These are phyloP conservation scores for Neonectria magnoliae DNA, from an alignment of 2,329 filamentous ascomycete genomes.

Conservation along the genomic window DNA sequence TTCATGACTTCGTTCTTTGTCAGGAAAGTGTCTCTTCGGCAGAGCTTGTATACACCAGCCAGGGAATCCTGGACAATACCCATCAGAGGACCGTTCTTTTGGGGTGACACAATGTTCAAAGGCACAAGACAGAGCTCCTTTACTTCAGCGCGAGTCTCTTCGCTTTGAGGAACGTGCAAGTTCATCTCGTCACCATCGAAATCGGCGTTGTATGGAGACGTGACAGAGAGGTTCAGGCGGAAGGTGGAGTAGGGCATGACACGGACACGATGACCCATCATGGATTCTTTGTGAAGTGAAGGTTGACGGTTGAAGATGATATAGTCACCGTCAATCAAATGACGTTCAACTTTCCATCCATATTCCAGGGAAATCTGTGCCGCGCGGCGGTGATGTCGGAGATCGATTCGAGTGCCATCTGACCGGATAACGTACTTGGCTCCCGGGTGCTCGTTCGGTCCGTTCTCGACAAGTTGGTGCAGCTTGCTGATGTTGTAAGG, in stretches of 20 bases:
- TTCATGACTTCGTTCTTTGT: conserved; percentile 95
- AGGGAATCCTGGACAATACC: conserved; percentile 99
- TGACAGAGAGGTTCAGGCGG: conserved; percentile 95
- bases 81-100: conserved; percentile 97
- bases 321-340: conserved; percentile 94
- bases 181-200: conserved; percentile 99
- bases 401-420: conserved; percentile 92
- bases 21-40: conserved; percentile 89
- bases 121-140: conserved; percentile 97
- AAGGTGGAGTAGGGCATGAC: conserved; percentile 99
- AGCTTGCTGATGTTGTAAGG: conserved; percentile 97
- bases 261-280: conserved; percentile 98
- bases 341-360: conserved; percentile 98
- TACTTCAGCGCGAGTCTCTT: conserved; percentile 95
- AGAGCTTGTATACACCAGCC: conserved; percentile 96
- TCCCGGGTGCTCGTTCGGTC: conserved; percentile 93
- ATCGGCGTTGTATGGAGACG: conserved; percentile 99
- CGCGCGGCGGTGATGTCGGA: conserved; percentile 90
- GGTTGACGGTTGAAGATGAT: conserved; percentile 99
- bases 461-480: conserved; percentile 88
- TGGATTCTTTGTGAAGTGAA: conserved; percentile 98
- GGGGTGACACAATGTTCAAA: conserved; percentile 96
- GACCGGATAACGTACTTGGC: conserved; percentile 96
- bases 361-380: conserved; percentile 89
- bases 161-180: conserved; percentile 96